Conservation (phyloP, 1,284 basidiomycete genomes). For the Rhodotorula sp. region DNA sequence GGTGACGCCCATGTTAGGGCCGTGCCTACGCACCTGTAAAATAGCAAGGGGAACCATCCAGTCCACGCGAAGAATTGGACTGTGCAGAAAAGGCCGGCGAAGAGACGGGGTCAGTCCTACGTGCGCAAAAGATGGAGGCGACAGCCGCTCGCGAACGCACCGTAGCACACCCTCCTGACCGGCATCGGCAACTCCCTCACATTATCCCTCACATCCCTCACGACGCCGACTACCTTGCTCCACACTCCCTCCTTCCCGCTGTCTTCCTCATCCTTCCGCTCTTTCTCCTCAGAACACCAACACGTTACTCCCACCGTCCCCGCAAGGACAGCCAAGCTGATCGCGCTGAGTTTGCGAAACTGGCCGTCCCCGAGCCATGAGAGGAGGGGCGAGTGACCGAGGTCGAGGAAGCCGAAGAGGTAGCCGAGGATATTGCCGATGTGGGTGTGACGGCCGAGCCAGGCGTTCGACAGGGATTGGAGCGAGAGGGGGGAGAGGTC, state of each 20-base stretch:
- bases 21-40: conserved; percentile 56
- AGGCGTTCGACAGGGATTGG: conserved; percentile 90
- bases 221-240: not conserved
- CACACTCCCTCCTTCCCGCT: not conserved
- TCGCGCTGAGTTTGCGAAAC: conserved; percentile 90
- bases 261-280: conserved; percentile 33
- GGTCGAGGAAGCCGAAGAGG: conserved; percentile 72
- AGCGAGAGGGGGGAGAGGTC: conserved; percentile 84
- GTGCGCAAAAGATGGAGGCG: too few species aligned
- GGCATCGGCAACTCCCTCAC: conserved; percentile 66
- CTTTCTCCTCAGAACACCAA: conserved; percentile 70
- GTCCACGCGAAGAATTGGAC: conserved; percentile 77
- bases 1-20: not conserved
- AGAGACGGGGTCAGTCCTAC: not conserved
- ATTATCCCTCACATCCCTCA: conserved; percentile 65
- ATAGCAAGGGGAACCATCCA: conserved; percentile 72
- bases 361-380: conserved; percentile 86
- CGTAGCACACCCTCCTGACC: conserved; percentile 83
- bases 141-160: conserved; percentile 43
- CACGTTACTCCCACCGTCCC: conserved; percentile 84
- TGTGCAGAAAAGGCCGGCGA: conserved; percentile 50
- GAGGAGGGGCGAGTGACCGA: conserved; percentile 52
- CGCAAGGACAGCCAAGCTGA: conserved; percentile 75
- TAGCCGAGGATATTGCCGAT: conserved; percentile 92
- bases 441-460: conserved; percentile 93